Evolutionary conservation across 352 stramenopile genomes (phyloP).

Genomic region (Labyrinthula sp.): DNA sequence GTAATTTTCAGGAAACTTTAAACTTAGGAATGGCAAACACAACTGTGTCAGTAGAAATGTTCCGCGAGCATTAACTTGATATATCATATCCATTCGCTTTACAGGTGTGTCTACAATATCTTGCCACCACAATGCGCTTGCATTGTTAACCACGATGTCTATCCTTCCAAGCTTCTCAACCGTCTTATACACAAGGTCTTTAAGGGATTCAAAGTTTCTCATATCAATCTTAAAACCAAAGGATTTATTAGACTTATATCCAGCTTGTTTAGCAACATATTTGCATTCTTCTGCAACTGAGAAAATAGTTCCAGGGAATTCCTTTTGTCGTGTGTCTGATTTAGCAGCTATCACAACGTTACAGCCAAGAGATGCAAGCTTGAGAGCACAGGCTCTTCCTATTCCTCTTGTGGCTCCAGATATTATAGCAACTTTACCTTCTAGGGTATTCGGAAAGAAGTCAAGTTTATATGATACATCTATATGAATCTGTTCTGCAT

Average conservation of each 20-base stretch:
- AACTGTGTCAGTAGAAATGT: conserved; percentile 26
- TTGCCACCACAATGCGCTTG: conserved; percentile 25
- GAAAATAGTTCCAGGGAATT: conserved; percentile 21
- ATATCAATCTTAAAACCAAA: conserved; percentile 16
- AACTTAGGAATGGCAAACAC: conserved; percentile 14
- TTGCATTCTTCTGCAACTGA: conserved; percentile 19
- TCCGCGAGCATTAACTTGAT: conserved; percentile 22
- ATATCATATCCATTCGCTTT: conserved; percentile 19
- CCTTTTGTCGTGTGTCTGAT: neutral
- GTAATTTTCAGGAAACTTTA: too few relatives aligned
- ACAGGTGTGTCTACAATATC: conserved; percentile 25
- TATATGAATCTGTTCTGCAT: too few relatives aligned
- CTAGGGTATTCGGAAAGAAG: too few relatives aligned
- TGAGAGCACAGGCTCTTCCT: conserved; percentile 17
- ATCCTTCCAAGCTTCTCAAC: conserved; percentile 21
- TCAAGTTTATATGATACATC: too few relatives aligned
- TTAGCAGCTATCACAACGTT: conserved; percentile 28
- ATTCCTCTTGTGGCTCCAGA: conserved; percentile 25
- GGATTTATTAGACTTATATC: neutral
- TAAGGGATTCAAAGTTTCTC: conserved; percentile 14
- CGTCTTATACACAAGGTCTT: conserved; percentile 5
- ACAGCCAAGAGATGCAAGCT: conserved; percentile 6
- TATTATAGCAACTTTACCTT: conserved; percentile 20
- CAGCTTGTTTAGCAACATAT: conserved; percentile 6
- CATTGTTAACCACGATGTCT: conserved; percentile 29